Conservation (phyloP, 208 protist species). For the Wallacemonas sp. region DNA sequence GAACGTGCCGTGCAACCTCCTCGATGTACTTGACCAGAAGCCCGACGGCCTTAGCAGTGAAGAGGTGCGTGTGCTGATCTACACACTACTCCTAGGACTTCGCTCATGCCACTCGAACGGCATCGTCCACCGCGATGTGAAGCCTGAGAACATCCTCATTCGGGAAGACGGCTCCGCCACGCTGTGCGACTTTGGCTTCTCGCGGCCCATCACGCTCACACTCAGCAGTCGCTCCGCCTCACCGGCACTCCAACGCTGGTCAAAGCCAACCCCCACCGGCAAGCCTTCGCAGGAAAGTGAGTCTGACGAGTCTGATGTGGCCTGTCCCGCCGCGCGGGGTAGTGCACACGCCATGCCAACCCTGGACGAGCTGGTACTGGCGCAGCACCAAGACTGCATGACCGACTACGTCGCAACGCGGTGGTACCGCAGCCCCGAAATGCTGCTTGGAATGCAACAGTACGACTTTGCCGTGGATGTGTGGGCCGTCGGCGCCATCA, state of each 20-base stretch:
- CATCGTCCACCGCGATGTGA: constrained; percentile 93
- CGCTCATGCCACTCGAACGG: constrained; percentile 90
- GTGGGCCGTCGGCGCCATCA: constrained; percentile 91
- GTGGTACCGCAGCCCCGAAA: constrained; percentile 93
- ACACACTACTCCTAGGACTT: constrained; percentile 88
- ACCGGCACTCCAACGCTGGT: constrained; percentile 22
- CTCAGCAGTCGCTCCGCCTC: constrained; percentile 20
- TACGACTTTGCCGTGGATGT: constrained; percentile 88
- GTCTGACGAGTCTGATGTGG: constrained; percentile 6
- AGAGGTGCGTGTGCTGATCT: constrained; percentile 71
- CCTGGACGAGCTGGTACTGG: constrained; percentile 49
- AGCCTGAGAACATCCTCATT: constrained; percentile 92
- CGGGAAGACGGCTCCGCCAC: constrained; percentile 47
- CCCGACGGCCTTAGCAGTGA: constrained; percentile 52
- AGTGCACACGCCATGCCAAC: constrained; percentile 3
- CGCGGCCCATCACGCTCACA: constrained; percentile 42
- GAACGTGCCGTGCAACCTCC: constrained; percentile 86
- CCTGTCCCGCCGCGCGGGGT: background rate
- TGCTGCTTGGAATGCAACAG: constrained; percentile 80
- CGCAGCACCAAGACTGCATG: constrained; percentile 39
- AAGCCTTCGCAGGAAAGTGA: background rate
- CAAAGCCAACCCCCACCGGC: background rate
- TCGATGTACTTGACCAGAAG: constrained; percentile 83
- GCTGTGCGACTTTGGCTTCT: constrained; percentile 93
- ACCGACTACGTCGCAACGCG: constrained; percentile 93